Evolutionary conservation across 371 early-diverging fungal genomes (phyloP).

Genomic region (Mucor circinelloides): DNA sequence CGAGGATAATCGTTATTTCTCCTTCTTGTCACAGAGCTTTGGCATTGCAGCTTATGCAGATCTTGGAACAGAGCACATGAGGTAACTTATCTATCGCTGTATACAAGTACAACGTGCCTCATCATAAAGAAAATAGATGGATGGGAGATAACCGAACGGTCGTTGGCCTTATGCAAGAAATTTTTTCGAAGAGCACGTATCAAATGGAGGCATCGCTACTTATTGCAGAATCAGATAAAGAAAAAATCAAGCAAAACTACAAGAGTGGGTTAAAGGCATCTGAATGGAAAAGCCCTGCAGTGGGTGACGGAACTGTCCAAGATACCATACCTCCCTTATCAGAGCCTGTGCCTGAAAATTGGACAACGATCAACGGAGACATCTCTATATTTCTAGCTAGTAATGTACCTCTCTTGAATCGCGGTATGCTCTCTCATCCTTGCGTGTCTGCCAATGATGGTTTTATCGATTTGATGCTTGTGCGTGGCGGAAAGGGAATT

Average conservation of each 20-base stretch:
- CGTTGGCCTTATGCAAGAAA: conserved; percentile 52
- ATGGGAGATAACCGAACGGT: conserved; percentile 65
- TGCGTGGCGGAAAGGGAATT: conserved; percentile 40
- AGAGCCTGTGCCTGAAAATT: conserved; percentile 50
- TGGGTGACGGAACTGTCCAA: not conserved
- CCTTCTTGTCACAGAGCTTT: conserved; percentile 65
- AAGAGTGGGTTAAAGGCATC: not conserved
- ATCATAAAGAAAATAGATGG: conserved; percentile 35
- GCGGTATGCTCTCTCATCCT: conserved; percentile 59
- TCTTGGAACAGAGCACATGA: conserved; percentile 57
- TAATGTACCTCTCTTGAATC: conserved; percentile 58
- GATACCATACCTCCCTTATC: conserved; percentile 41
- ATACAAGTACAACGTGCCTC: not conserved
- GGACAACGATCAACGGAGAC: conserved; percentile 54
- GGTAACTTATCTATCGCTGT: not conserved
- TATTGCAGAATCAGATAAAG: conserved; percentile 49
- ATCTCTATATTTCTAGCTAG: conserved; percentile 53
- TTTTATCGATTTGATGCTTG: conserved; percentile 53
- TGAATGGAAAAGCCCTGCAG: not conserved
- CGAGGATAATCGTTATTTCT: conserved; percentile 52
- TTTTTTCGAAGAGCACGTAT: conserved; percentile 48
- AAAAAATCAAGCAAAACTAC: conserved; percentile 40
- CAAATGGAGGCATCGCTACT: conserved; percentile 50
- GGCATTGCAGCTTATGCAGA: conserved; percentile 69
- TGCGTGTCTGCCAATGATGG: conserved; percentile 65